Base-by-base conservation (phyloP, 441 rosid species). In the Corymbia citriodora region DNA sequence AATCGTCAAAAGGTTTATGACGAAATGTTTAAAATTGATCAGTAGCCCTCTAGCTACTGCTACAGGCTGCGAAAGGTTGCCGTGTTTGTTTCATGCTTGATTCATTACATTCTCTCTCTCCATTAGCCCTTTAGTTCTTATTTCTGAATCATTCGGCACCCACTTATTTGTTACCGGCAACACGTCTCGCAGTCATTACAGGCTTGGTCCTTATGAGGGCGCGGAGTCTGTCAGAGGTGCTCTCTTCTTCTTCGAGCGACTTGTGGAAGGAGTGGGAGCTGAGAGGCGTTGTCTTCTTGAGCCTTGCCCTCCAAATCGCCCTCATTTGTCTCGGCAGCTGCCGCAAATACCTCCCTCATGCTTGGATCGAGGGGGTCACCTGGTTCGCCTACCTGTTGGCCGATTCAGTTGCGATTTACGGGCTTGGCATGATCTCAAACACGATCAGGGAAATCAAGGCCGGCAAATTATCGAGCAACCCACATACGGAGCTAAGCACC, bases 351-450 rank as follows among this genome's bases (percentile, higher is more conserved):
- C 68, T 40, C 21, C 89, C 79, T 1, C 29, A 25, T 10, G 68
- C 68, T 29, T 59, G 89, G 90, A 45, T 91, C 23, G 55, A 79
- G 21, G 48, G 92, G 49, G 45, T 93, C 48, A n/a, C 93, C 70
- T 94, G 94, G 94, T 65, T 48, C 31, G 92, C 95, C 63, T 92
- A 95, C 59, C 88, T 92, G 89, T n/a, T 88, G 31, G 94, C 95
- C 8, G 93, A 94, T 33, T 91, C 88, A 81, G 93, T 92, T 15
- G 93, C 93, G 29, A 89, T 88, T 1, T 87, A 90, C 25, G 90
- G 90, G 6, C 91, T 94, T 11, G 93, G 95, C 7, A 89, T 92
- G 33, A 92, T 93, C 88, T 86, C 93, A 52, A 89, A 59, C 61
- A 89, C 87, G 72, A 74, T 87, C 33, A 90, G 89, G 50, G 89